phyloP scores from a whole-genome alignment of 2,329 filamentous ascomycete genomes.

The Tolypocladium pustulatum region DNA sequence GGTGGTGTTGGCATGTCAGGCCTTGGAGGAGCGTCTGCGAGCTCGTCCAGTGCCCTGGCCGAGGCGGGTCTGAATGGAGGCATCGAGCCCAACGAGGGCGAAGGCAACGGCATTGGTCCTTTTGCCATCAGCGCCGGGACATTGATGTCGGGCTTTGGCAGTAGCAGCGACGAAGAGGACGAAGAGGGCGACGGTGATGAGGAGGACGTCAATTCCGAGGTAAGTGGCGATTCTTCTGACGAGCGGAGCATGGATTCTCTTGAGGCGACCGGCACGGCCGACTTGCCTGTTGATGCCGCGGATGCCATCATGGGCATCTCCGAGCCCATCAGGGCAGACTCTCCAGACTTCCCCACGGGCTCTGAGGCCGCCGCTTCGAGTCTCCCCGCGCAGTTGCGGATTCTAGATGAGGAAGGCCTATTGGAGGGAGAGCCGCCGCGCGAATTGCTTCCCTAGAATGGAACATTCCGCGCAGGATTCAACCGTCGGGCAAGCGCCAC shows the following conservation, averaged over 20 bases:
- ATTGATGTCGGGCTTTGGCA: conserved; percentile 83
- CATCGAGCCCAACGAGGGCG: conserved; percentile 57
- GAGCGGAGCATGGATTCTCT: conserved; percentile 16
- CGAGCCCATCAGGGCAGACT: conserved; percentile 14
- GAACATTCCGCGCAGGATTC: not conserved
- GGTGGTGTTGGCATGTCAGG: conserved; percentile 39
- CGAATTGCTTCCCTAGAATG: conserved; percentile 4
- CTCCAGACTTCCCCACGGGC: conserved; percentile 9
- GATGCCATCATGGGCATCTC: conserved; percentile 22
- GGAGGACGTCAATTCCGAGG: conserved; percentile 60
- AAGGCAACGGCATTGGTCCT: conserved; percentile 55
- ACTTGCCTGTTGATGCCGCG: conserved; percentile 18
- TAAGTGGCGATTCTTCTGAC: conserved; percentile 35
- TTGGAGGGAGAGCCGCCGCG: conserved; percentile 2
- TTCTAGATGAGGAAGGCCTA: conserved; percentile 2
- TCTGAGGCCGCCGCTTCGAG: conserved; percentile 5
- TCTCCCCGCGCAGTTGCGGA: conserved; percentile 4
- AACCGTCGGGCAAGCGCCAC: conserved; percentile 7
- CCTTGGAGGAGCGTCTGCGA: conserved; percentile 24
- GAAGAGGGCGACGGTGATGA: conserved; percentile 85
- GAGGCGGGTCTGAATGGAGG: conserved; percentile 72
- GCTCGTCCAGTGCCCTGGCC: conserved; percentile 59
- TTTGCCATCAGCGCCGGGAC: conserved; percentile 66
- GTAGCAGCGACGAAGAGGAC: conserved; percentile 91
- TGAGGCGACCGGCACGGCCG: conserved; percentile 15